phyloP scores from a whole-genome alignment of 257 asterid genomes.

The Osmanthus fragrans region DNA sequence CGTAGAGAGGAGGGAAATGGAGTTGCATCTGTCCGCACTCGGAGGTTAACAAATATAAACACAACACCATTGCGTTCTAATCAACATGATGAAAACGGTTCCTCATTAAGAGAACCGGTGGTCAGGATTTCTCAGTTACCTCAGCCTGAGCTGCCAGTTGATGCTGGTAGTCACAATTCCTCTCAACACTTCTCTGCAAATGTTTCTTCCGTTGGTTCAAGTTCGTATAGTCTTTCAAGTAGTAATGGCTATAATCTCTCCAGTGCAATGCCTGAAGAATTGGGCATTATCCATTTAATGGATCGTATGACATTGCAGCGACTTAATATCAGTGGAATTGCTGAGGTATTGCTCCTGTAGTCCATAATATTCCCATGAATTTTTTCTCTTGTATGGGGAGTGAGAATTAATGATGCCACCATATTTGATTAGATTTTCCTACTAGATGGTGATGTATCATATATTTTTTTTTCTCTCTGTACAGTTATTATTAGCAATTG shows the following conservation, averaged over 20 bases:
- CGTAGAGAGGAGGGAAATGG: conserved; percentile 29
- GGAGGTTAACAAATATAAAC: conserved; percentile 38
- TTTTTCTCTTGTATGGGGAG: neutral
- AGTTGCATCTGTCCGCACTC: conserved; percentile 40
- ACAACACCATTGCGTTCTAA: conserved; percentile 30
- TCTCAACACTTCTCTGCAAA: conserved; percentile 32
- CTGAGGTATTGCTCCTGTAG: conserved; percentile 53
- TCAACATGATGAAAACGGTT: conserved; percentile 34
- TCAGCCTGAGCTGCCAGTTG: conserved; percentile 30
- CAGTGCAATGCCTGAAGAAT: conserved; percentile 30
- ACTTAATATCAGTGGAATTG: conserved; percentile 54
- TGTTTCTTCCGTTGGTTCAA: conserved; percentile 45
- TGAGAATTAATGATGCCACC: neutral
- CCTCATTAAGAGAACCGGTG: conserved; percentile 33
- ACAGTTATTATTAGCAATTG: conserved; percentile 71
- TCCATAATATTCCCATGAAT: neutral
- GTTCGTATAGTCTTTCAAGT: conserved; percentile 45
- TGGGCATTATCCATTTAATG: conserved; percentile 34
- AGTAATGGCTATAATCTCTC: conserved; percentile 35
- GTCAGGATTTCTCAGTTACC: conserved; percentile 27
- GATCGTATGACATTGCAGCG: conserved; percentile 40
- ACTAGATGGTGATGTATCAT: conserved; percentile 7
- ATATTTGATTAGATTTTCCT: neutral
- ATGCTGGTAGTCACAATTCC: conserved; percentile 29
- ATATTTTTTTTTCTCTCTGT: conserved; percentile 9